Base-by-base conservation (phyloP, 148 eudicot species). In the Vaccinium vitisidaea region DNA sequence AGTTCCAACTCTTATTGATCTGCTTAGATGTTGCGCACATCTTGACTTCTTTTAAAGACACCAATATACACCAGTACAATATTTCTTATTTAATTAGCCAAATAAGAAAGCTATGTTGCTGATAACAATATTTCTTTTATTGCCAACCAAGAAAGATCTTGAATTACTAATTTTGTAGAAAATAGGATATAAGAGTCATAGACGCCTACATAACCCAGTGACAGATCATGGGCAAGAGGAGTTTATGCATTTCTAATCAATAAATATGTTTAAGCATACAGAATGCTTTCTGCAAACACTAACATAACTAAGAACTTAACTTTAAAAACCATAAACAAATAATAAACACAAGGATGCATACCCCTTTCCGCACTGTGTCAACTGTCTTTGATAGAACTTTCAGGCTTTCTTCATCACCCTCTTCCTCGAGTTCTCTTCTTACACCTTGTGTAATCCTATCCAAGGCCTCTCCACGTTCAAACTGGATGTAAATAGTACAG, bases 381-480 rank as follows among this genome's bases (percentile, higher is more conserved):
- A 97, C 96, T 71, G 98, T 94, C 89, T 97, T 97, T 69, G 98
- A 86, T 87, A 95, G 75, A 84, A 84, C 89, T 84, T 90, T 89
- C 86, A 94, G 88, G 88, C 95, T 93, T 85, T 97, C 99, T 87
- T 91, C 96, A 85, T 95, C 96, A 89, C 97, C 87, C 75, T 95
- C 99, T 87, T 93, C 98, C 87, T 91, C 93, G 82, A 97, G 97
- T 84, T 87, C 87, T 83, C 67, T 91, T 87, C 87, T 97, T 58
- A 94, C 96, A 85, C 87, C 95, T 88, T 91, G 93, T 58, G 91
- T 79, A 80, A 95, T 97, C 50, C 79, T 91, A 69, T 97, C 99
- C 85, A 97, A 92, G 84, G 99, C 99, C 88, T 93, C 96, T 69
- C 99, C 99, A 79, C 99, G 96, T 84, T 94, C 98, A 90, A 97